A percentile compares a stretch with the other conserved stretches of the same genome.
Conservation (phyloP, 2,329 filamentous ascomycete species). For the Scedosporium dehoogii region DNA sequence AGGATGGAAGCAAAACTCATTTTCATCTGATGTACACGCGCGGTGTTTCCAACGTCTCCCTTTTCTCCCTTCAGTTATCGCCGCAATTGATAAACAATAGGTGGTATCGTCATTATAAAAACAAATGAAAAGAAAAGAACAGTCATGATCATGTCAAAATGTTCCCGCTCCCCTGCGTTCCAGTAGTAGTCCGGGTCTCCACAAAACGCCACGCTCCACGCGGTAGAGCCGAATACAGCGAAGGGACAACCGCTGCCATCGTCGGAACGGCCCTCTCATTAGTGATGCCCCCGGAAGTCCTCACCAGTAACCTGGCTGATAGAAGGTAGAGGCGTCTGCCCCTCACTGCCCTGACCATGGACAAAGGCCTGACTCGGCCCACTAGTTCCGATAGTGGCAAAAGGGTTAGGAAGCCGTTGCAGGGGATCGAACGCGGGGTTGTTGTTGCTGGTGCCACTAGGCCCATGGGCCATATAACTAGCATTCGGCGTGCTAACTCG, state of each 20-base stretch:
- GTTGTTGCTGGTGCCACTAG: neutral
- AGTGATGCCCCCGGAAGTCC: neutral
- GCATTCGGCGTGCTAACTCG: slow-evolving; percentile 1
- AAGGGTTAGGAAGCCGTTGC: neutral
- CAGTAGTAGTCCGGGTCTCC: no score
- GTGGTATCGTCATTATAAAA: neutral
- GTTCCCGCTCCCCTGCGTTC: no score
- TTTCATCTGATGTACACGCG: no score
- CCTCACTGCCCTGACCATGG: neutral
- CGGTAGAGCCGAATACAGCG: neutral
- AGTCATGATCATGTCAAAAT: neutral
- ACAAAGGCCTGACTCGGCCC: neutral
- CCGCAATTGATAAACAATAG: neutral
- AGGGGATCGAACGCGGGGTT: neutral
- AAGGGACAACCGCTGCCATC: neutral
- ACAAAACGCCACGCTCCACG: no score
- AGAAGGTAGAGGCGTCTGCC: neutral
- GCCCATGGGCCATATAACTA: neutral
- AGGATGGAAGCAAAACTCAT: no score
- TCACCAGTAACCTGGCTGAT: neutral
- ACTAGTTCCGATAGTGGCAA: neutral
- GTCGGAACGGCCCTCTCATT: neutral
- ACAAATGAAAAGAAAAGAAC: neutral
- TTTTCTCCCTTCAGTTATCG: no score
- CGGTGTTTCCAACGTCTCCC: no score